Base-by-base conservation (phyloP, 257 asterid species). In the Solanum clarkiae region DNA sequence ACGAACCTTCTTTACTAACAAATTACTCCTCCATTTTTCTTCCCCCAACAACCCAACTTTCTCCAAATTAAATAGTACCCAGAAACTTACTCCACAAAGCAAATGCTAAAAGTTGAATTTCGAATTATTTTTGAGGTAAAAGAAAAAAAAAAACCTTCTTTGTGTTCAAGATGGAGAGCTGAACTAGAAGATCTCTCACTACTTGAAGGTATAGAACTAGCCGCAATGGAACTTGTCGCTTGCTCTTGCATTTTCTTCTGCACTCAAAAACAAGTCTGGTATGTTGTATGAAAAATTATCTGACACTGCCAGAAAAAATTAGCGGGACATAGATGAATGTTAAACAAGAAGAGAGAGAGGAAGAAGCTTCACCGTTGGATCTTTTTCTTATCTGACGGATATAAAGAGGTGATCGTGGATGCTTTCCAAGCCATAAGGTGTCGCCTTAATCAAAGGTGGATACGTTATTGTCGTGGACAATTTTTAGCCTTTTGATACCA, bases 151-250 rank as follows among this genome's bases (percentile, higher is more conserved):
- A n/a, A 0, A 92, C 99, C 98, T 92, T 92, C 97, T 93, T 92
- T 95, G 85, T 91, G 87, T 86, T 92, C 98, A 84, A 85, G 81
- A 60, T 93, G 96, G 85, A 91, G 95, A 10, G 98, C 97, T 36
- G 98, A 92, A 90, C 98, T 94, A 6, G 99, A 95, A 87, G 99
- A 95, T 91, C 98, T 93, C 87, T 95, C 99, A 79, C 98, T 95
- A 45, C 99, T 95, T 7, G 99, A 95, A 80, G 96, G 99, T 87
- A 91, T 70, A 56, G 98, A 95, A 89, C 90, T 92, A 5, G 96
- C 93, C 15, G 97, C 95, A 83, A 95, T 40, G 17, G 99, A 94
- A 85, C 97, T 93, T n/a, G 97, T 87, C 20, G 95, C 93, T 88
- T 90, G 99, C 65, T 95, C 99, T 86, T 95, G 99, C 99, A 94